Base-by-base conservation (phyloP, 305 asterid genomes). In the Euphrasia arctica region DNA sequence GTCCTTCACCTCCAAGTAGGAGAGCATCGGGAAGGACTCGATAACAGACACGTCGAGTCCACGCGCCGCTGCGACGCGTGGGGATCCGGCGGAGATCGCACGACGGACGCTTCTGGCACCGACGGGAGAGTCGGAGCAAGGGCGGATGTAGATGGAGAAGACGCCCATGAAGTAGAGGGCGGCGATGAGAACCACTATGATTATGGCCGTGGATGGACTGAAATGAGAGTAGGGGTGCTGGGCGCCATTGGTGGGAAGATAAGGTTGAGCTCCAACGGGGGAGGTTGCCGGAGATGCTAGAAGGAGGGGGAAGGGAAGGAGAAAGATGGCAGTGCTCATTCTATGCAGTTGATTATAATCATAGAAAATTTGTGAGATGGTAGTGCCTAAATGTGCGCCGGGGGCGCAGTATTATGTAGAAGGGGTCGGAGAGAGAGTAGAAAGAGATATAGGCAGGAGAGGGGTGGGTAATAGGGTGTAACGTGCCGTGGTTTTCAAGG, bases 101-200 rank as follows among this genome's bases (percentile, higher is more conserved):
- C 70, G 72, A 65, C 68, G 76, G 62, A 60, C 4, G 75, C 71
- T 52, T 18, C 66, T 78, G 64, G 62, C 70, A 45, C 66, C 51
- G 68, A 29, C 62, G 14, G 65, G 39, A 58, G 42, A 2, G 0
- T 76, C 87, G 8, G 85, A 54, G 70, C 80, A 87, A 60, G 78
- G 89, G 65, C 89, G 87, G 67, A 80, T 58, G 78, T 78, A 84
- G 70, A 88, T 75, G 0, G 92, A 77, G 81, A 85, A 69, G 74
- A 83, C 80, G 0, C 87, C 92, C 78, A 84, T 70, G 54, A 80
- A 54, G 73, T 85, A 80, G 68, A 90, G 83, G 0, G 81, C 80
- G 9, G 80, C 81, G 7, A 83, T 48, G 2, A 85, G 74, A 27
- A 83, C 73, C 12, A 84, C 81, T 50, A 84, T 65, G 67, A 84